Evolutionary conservation across 805 yeast genomes (phyloP), one percentile per base, ranked within the genome.

Genomic region (Saccharomycopsis schoenii): DNA sequence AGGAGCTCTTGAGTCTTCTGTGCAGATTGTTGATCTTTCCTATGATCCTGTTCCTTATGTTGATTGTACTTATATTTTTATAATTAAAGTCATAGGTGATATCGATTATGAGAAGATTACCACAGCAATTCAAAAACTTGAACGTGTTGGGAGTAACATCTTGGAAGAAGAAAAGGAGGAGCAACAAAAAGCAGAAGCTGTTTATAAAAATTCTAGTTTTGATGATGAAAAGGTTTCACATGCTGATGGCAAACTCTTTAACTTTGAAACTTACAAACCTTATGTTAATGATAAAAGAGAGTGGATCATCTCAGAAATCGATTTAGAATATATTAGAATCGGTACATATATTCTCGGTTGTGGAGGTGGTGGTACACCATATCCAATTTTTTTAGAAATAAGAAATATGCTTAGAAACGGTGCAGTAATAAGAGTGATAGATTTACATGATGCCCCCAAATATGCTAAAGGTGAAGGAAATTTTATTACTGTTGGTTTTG

Each of bases 341-440:
- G 83, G 82, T n/a, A 68, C 76, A 29, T 79, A 78, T 64, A 76
- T 79, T 59, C 71, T 79, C 4, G 83, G 82, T 8, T 76, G 79
- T 67, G 83, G 82, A 2, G 83, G 83, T 14, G 83, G 83, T 37
- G 82, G 83, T 47, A 73, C 73, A 58, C 82, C 83, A 24, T 76
- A 78, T 66, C 69, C 78, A 4, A 66, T 66, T 19, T 76, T 66
- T 62, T 67, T 79, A 39, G 75, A 73, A 55, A 64, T 71, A 0
- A 67, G 75, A 55, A 73, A 73, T 58, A 60, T 69, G 58, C 56
- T 78, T 19, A 63, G 75, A 51, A 57, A 64, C 1, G 82, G 80
- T 10, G 73, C 69, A 21, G 58, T 59, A 1, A 68, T 76, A 34
- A 67, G 56, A 47, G 75, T 78, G 15, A 67, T 78, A 57, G 75